Base-by-base conservation (phyloP, 208 protist species). In the Angomonas desouzai region DNA sequence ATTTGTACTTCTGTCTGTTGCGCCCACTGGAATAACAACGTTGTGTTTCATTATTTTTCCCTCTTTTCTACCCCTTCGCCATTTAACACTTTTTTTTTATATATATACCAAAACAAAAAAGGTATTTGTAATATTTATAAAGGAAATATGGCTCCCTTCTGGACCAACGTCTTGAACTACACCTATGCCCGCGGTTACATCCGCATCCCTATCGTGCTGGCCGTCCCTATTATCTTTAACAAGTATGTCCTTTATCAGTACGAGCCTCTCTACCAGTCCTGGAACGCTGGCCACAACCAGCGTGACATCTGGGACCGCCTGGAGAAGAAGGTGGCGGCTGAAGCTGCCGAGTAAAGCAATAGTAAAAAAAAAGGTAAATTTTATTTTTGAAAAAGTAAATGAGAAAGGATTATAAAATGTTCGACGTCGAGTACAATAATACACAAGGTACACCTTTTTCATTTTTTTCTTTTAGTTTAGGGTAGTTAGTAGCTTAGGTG, bases 231-330 rank as follows among this genome's bases (percentile, higher is more conserved):
- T 32, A 16, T 89, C n/a, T 96, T 79, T 64, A 93, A 92, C 73
- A 93, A 89, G 77, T 92, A 89, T 68, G 72, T 80, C 10, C 68
- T 89, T 38, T 81, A 81, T 56, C 58, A 79, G 70, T 81, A 80
- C 61, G 85, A 93, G 74, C 72, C 66, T 13, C 57, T 71, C 51
- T 92, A 83, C 69, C 78, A 91, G 77, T 13, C 60, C 48, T 91
- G 83, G 81, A 94, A 94, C 65, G 76, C 64, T 22, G 89, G 83
- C 66, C 85, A 94, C 82, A 91, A 91, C 76, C 85, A 94, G 76
- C 33, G 43, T 7, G 85, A 91, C 33, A 92, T 92, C 65, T 94
- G 88, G 85, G 82, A 91, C 66, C 79, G 85, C 45, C 71, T 94
- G n/a, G 59, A 92, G 79, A 71, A 63, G 6, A 91, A 92, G 71